Percentiles rank a stretch among this genome's conserved stretches.
Conservation (phyloP, 2,329 filamentous ascomycete species). For the Beauveria sp. region DNA sequence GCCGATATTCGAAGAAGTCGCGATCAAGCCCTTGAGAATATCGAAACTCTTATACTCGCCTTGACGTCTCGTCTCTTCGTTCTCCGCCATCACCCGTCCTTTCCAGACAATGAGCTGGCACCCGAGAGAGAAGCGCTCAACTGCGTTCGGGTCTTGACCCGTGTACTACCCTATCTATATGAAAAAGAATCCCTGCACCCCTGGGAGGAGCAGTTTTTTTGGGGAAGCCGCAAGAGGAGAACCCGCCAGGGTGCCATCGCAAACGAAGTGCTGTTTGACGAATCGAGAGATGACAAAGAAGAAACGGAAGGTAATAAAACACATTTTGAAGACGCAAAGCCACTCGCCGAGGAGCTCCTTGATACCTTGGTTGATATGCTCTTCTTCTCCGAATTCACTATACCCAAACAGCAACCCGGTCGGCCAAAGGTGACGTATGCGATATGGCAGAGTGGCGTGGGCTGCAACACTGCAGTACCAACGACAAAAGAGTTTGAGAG, state of each 20-base stretch:
- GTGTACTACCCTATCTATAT: slow-evolving; percentile 84
- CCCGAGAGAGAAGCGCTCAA: slow-evolving; percentile 87
- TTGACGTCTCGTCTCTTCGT: slow-evolving; percentile 75
- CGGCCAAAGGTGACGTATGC: slow-evolving; percentile 81
- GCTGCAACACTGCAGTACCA: slow-evolving; percentile 80
- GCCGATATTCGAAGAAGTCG: slow-evolving; percentile 81
- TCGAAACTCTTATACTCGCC: slow-evolving; percentile 81
- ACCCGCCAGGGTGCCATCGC: slow-evolving; percentile 59
- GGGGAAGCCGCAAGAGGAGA: slow-evolving; percentile 66
- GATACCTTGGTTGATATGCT: slow-evolving; percentile 83
- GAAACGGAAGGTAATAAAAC: slow-evolving; percentile 39
- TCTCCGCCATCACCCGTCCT: slow-evolving; percentile 81
- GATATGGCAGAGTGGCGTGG: slow-evolving; percentile 97
- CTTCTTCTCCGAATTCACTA: slow-evolving; percentile 85
- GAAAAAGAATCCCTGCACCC: slow-evolving; percentile 72
- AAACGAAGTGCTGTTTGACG: slow-evolving; percentile 79
- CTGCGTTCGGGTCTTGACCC: slow-evolving; percentile 84
- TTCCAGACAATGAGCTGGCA: slow-evolving; percentile 78
- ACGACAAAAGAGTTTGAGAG: slow-evolving; percentile 89
- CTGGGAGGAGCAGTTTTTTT: slow-evolving; percentile 95
- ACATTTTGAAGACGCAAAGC: slow-evolving; percentile 75
- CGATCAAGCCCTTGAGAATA: slow-evolving; percentile 75
- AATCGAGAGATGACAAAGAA: slow-evolving; percentile 49
- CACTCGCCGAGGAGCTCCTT: slow-evolving; percentile 84
- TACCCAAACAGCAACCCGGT: slow-evolving; percentile 62